Evolutionary conservation across 192 early-diverging fungal genomes (phyloP).

Genomic region (Phlyctochytrium bullatum): DNA sequence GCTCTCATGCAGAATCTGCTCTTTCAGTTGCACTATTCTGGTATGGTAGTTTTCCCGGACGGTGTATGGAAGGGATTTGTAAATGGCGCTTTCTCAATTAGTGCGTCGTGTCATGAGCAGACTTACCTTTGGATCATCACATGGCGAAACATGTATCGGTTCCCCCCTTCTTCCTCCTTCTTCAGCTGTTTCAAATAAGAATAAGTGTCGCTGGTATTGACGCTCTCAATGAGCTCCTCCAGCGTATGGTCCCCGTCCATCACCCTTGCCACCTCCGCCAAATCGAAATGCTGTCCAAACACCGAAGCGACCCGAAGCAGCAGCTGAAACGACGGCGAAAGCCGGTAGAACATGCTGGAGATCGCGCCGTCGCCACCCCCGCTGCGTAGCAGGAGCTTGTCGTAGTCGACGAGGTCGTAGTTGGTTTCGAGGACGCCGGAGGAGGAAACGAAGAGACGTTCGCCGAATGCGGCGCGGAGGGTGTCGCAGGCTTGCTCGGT

Average conservation of each 20-base stretch:
- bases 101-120: not conserved
- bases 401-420: conserved; percentile 11
- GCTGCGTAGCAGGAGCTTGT: conserved; percentile 22
- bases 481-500: conserved; percentile 23
- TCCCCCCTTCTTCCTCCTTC: not conserved
- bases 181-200: not conserved
- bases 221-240: not conserved
- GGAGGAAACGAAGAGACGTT: conserved; percentile 9
- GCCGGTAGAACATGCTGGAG: conserved; percentile 21
- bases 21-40: not conserved
- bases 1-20: not conserved
- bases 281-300: conserved; percentile 9
- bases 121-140: conserved; percentile 1
- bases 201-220: not conserved
- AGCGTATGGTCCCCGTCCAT: not conserved
- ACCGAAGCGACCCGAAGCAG: conserved; percentile 19
- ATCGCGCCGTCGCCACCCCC: conserved; percentile 25
- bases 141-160: not conserved
- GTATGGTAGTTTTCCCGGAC: not conserved
- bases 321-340: conserved; percentile 23
- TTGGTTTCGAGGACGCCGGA: conserved; percentile 13
- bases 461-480: conserved; percentile 16
- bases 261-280: not conserved
- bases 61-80: not conserved
- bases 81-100: not conserved